phyloP scores from a whole-genome alignment of 495 filamentous ascomycete genomes.

The Penicillium fimorum region DNA sequence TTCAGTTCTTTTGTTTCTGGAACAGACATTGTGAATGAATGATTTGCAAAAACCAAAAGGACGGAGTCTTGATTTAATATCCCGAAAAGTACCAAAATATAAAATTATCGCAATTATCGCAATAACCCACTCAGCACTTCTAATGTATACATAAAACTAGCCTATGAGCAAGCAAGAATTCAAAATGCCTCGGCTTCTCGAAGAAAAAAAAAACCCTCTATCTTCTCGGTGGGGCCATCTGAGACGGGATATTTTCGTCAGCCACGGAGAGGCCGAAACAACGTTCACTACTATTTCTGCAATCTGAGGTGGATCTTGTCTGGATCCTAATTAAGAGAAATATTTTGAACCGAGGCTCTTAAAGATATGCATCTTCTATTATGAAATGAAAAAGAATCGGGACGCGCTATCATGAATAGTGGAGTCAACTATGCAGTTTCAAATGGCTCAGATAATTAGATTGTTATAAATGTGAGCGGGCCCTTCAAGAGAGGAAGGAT shows the following conservation, averaged over 20 bases:
- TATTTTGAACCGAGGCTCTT: slow-evolving; percentile 18
- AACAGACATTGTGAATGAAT: slow-evolving; percentile 9
- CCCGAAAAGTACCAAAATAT: too few species aligned
- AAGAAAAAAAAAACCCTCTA: neutral
- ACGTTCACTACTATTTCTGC: neutral
- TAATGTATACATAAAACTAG: slow-evolving; percentile 2
- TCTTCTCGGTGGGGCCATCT: neutral
- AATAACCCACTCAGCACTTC: neutral
- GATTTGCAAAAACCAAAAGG: slow-evolving; percentile 1
- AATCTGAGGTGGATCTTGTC: neutral
- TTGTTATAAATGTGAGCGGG: slow-evolving; percentile 13
- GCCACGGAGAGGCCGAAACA: slow-evolving; percentile 2
- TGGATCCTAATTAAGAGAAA: slow-evolving; percentile 13
- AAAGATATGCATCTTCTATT: slow-evolving; percentile 3
- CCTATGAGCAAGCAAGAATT: neutral
- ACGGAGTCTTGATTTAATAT: neutral
- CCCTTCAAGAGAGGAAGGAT: neutral
- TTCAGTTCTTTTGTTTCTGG: slow-evolving; percentile 20
- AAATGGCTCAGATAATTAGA: neutral
- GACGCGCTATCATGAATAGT: neutral
- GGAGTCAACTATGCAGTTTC: slow-evolving; percentile 5
- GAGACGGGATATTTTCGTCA: neutral
- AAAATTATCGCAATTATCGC: neutral
- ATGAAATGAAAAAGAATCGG: neutral
- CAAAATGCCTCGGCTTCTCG: slow-evolving; percentile 1